Evolutionary conservation across 1,139 yeast genomes (phyloP).

Genomic region (Pichia sp.): DNA sequence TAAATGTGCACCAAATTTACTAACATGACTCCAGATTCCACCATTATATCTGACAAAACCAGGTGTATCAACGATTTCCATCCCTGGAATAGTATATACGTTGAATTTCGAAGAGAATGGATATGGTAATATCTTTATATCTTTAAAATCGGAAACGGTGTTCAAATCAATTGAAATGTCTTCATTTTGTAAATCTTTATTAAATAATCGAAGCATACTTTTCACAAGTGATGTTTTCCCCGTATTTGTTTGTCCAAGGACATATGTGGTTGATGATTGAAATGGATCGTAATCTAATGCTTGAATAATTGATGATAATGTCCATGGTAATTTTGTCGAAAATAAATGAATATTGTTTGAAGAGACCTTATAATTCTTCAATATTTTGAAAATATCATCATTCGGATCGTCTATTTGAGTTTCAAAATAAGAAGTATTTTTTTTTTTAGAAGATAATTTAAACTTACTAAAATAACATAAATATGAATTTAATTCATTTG

Average conservation of each 20-base stretch:
- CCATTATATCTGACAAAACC: conserved; percentile 14
- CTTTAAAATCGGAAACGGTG: conserved; percentile 1
- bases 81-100: conserved; percentile 10
- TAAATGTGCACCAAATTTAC: conserved; percentile 8
- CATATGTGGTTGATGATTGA: conserved; percentile 7
- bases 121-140: conserved; percentile 1
- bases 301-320: conserved; percentile 1
- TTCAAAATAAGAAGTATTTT: no score
- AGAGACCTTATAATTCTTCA: conserved; percentile 1
- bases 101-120: conserved; percentile 11
- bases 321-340: conserved; percentile 7
- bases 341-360: conserved; percentile 9
- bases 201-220: conserved; percentile 1
- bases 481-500: not conserved
- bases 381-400: not conserved
- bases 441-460: no score
- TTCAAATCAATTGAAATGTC: not conserved
- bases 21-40: conserved; percentile 11
- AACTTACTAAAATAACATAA: no score
- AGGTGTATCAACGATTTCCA: conserved; percentile 17
- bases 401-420: no score
- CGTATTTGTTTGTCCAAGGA: conserved; percentile 18
- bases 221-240: conserved; percentile 16
- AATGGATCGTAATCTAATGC: conserved; percentile 2
- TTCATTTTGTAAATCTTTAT: not conserved